Base-by-base conservation (phyloP, 352 stramenopile genomes). In the Globisporangium carolinianum region DNA sequence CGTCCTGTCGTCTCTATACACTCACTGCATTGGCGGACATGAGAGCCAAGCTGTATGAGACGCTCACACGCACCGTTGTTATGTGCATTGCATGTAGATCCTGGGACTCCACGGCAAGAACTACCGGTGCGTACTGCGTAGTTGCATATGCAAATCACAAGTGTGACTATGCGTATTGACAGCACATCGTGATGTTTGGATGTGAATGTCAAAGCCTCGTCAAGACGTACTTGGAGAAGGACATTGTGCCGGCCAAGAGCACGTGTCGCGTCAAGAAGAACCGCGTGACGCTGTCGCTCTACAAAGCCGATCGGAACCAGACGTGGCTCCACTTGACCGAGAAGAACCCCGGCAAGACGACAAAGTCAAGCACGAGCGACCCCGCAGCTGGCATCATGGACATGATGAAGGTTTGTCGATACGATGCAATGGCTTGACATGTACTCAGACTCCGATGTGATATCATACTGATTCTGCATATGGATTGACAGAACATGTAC, bases 201-300 rank as follows among this genome's bases (percentile, higher is more conserved):
- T 32, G 24, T 32, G 18, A 24, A 32, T 32, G 24, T 32, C 24
- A 32, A 32, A 87, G 83, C 3, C 62, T 95, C 45, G 53, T 91
- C 39, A 89, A 89, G 55, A 72, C 84, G 50, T 58, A 89, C 50
- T 67, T 95, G 59, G 84, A 95, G 55, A 95, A 95, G 60, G 71
- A 89, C 35, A 95, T 95, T 17, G 67, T 81, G 45, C 75, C 81
- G 0, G 57, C 58, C 3, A 94, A 93, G 68, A 87, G 80, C 57
- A 75, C 83, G 47, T 88, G 82, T 66, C 76, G 84, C 17, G 74
- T 91, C 50, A 93, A 94, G 63, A 91, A 91, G 72, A 92, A 94
- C 66, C 80, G 86, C 61, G 68, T 94, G 17, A 84, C 79, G n/a
- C 76, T 95, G 55, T 79, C 67, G 24, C 61, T 95, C 47, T 76